These are phyloP conservation scores for Cyclospora cayetanensis DNA, from an alignment of 169 alveolate genomes.

Conservation along the genomic window DNA sequence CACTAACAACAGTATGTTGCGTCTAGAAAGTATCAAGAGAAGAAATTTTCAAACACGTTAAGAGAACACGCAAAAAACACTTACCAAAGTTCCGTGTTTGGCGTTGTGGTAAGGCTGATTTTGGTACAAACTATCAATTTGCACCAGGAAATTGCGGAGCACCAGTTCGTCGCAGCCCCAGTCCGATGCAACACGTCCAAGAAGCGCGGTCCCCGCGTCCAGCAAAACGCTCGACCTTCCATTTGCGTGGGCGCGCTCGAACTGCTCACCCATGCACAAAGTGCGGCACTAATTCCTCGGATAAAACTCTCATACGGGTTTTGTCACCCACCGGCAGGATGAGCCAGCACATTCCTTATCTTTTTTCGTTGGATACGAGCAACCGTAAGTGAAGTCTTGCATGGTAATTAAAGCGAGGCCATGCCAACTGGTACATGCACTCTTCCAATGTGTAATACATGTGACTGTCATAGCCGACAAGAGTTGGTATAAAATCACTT, in stretches of 20 bases:
- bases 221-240: not conserved
- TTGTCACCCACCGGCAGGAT: too few species aligned
- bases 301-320: too few species aligned
- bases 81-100: constrained; percentile 14
- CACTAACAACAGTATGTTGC: not conserved
- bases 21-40: not conserved
- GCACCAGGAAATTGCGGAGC: not conserved
- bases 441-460: too few species aligned
- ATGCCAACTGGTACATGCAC: too few species aligned
- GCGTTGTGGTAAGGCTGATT: constrained; percentile 25
- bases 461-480: too few species aligned
- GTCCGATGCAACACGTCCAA: not conserved
- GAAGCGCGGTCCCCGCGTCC: constrained; percentile 31
- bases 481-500: too few species aligned
- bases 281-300: too few species aligned
- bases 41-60: too few species aligned
- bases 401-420: too few species aligned
- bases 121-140: not conserved
- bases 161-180: constrained; percentile 15
- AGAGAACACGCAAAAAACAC: not conserved
- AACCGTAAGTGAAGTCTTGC: too few species aligned
- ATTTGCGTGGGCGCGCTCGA: not conserved
- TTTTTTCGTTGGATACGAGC: too few species aligned
- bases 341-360: too few species aligned
- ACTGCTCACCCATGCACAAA: not conserved